Percentiles rank a stretch among this genome's conserved stretches.
phyloP scores from a whole-genome alignment of 352 stramenopile species.

The Pythium phragmiticola region DNA sequence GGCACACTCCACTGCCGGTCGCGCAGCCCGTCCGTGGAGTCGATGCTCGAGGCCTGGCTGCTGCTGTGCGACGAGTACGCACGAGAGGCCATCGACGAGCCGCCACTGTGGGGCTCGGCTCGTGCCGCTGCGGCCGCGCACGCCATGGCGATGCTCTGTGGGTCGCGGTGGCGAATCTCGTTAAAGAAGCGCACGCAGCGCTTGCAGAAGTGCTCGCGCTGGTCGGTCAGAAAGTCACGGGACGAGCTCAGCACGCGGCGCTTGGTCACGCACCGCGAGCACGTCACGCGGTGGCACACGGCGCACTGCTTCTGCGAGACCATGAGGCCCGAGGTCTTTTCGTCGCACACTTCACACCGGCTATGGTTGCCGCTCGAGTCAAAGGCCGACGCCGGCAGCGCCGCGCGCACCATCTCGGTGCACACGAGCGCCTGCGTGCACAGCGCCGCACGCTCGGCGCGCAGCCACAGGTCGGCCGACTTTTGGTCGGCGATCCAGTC shows the following conservation, averaged over 20 bases:
- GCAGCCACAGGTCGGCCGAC: conserved; percentile 70
- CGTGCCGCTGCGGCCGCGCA: conserved; percentile 24
- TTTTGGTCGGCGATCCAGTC: conserved; percentile 75
- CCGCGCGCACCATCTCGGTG: conserved; percentile 55
- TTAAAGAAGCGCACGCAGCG: conserved; percentile 64
- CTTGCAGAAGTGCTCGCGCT: conserved; percentile 64
- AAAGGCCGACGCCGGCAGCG: conserved; percentile 11
- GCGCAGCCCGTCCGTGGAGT: conserved; percentile 1
- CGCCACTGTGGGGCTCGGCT: conserved; percentile 35
- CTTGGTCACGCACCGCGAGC: conserved; percentile 59
- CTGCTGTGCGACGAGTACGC: conserved; percentile 16
- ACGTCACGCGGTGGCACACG: conserved; percentile 64
- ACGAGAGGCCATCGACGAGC: neutral
- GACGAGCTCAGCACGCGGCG: conserved; percentile 55
- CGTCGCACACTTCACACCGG: conserved; percentile 63
- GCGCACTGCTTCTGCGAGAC: conserved; percentile 58
- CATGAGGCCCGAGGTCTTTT: conserved; percentile 57
- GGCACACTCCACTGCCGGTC: conserved; percentile 9
- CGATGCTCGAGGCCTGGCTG: conserved; percentile 18
- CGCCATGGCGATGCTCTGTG: conserved; percentile 25
- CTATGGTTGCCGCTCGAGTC: conserved; percentile 26
- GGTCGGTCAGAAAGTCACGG: conserved; percentile 54
- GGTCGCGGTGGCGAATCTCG: conserved; percentile 58
- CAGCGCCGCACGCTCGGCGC: conserved; percentile 50
- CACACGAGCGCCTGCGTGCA: conserved; percentile 56